Conservation (phyloP, 2,329 filamentous ascomycete genomes). For the Neobulgaria alba region DNA sequence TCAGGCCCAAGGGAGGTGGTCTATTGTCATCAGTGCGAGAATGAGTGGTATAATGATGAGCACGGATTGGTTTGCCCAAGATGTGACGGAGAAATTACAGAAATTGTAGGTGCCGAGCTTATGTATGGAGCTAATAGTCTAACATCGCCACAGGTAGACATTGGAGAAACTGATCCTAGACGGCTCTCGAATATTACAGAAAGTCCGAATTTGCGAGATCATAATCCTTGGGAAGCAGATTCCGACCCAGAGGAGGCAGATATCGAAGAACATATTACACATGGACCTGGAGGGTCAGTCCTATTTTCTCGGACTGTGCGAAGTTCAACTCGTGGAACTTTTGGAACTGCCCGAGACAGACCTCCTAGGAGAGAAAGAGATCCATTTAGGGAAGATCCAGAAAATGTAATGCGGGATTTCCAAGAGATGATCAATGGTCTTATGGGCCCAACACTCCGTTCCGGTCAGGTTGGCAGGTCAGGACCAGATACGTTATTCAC, state of each 20-base stretch:
- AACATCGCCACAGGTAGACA: conserved; percentile 37
- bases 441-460: conserved; percentile 27
- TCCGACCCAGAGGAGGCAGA: conserved; percentile 53
- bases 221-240: conserved; percentile 27
- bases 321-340: conserved; percentile 6
- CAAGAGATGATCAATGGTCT: conserved; percentile 39
- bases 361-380: background rate
- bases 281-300: conserved; percentile 23
- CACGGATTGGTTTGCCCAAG: conserved; percentile 62
- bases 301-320: conserved; percentile 23
- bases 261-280: conserved; percentile 40
- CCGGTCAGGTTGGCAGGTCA: conserved; percentile 24
- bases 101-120: conserved; percentile 63
- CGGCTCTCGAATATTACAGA: conserved; percentile 23
- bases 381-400: conserved; percentile 14
- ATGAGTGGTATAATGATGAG: conserved; percentile 73
- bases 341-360: background rate
- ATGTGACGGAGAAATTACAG: conserved; percentile 72
- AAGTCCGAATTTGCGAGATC: conserved; percentile 15
- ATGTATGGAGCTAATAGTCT: conserved; percentile 17
- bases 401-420: conserved; percentile 30
- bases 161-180: conserved; percentile 53
- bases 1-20: conserved; percentile 58
- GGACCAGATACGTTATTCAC: conserved; percentile 23
- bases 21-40: conserved; percentile 72